Base-by-base conservation (phyloP, 75 land plant species). In the Picea sitchensis region DNA sequence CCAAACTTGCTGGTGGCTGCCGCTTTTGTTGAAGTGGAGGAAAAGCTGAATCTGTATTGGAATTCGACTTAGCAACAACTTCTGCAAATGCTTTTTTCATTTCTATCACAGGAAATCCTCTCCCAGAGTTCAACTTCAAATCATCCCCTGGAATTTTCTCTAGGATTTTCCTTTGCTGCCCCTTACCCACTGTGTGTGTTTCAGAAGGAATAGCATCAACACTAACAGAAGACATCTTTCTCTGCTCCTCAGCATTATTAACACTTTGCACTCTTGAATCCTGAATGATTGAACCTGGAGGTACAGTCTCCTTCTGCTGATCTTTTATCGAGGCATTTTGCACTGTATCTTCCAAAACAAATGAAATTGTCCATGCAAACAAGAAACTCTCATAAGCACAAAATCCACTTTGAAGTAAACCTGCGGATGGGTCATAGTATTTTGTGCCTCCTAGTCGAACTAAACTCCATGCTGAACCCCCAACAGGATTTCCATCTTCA, bases 381-480 rank as follows among this genome's bases (percentile, higher is more conserved):
- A 98, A 88, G 80, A 86, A 88, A 36, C 88, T 95, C 77, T 93
- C 84, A 58, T 85, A 76, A 15, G 89, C 20, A 78, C 81, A 87
- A 76, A 98, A 98, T 21, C 99, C 99, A 88, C 88, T 90, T 84
- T 95, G 98, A 44, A 88, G 86, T 65, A 98, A 86, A 14, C 99
- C 99, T 82, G 87, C 88, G n/a, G 87, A 79, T 74, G 93, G 90
- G 13, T 98, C 92, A 89, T 98, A 98, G 75, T 98, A 98, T 76
- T 79, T 91, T 69, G 93, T 79, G 77, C 89, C 86, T 60, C 98
- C 99, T 56, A 98, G 61, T 17, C 94, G 92, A 30, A 95, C 77
- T 76, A 98, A 65, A 72, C 88, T 87, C 99, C 99, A 98, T 23
- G 93, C 76, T 26, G 89, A 83, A 30, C 85, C 76, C 31, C 86